These are phyloP conservation scores for Pluteus cervinus DNA, from an alignment of 768 basidiomycete genomes.

Conservation along the genomic window DNA sequence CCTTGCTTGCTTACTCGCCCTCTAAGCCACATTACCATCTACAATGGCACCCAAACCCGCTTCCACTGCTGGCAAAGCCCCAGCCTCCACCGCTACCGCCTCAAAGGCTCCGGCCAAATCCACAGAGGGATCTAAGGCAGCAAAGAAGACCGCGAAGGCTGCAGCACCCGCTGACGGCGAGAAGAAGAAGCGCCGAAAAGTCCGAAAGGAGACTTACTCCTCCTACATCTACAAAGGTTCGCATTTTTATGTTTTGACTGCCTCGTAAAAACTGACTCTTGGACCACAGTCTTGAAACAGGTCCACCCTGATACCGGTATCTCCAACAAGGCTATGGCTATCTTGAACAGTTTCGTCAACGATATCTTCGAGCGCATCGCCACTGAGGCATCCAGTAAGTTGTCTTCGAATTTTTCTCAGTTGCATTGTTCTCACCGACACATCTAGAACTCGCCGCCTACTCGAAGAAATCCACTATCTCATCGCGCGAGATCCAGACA, in stretches of 20 bases:
- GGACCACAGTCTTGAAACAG: constrained; percentile 76
- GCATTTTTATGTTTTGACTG: neutral
- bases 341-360: constrained; percentile 89
- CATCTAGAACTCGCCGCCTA: constrained; percentile 85
- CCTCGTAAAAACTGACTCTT: neutral
- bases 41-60: constrained; percentile 69
- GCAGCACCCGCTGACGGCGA: constrained; percentile 60
- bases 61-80: constrained; percentile 81
- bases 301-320: constrained; percentile 99
- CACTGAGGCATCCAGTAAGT: constrained; percentile 79
- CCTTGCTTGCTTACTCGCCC: constrained; percentile 5
- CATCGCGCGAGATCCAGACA: constrained; percentile 97
- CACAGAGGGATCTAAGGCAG: constrained; percentile 59
- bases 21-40: constrained; percentile 8
- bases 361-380: constrained; percentile 94
- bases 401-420: neutral
- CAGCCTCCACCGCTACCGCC: constrained; percentile 53
- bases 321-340: constrained; percentile 95
- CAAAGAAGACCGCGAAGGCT: constrained; percentile 74
- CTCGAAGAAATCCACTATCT: constrained; percentile 99
- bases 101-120: constrained; percentile 73
- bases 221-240: constrained; percentile 91
- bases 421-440: neutral
- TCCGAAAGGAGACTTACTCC: constrained; percentile 88
- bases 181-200: constrained; percentile 86